phyloP scores from a whole-genome alignment of 164 flowering plant species.

The Cinnamomum chago region DNA sequence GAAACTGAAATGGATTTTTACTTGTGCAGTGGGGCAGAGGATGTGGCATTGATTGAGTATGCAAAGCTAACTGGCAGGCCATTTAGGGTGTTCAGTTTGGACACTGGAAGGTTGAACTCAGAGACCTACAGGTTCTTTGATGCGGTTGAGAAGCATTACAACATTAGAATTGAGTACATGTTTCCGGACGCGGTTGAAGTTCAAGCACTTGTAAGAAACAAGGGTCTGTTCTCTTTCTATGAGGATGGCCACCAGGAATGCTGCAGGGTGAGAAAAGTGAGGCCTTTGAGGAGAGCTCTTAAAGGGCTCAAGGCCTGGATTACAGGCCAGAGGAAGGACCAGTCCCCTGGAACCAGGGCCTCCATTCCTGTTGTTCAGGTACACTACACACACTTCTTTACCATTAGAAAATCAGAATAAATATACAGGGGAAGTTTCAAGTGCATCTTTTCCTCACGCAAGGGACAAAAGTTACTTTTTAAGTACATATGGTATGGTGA shows the following conservation, averaged over 20 bases:
- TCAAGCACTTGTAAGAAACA: slow-evolving; percentile 77
- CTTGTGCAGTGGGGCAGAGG: slow-evolving; percentile 92
- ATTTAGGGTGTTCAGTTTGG: slow-evolving; percentile 88
- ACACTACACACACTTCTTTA: background rate
- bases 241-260: slow-evolving; percentile 98
- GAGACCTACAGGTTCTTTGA: slow-evolving; percentile 82
- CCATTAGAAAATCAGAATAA: background rate
- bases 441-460: too few relatives aligned
- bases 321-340: slow-evolving; percentile 83
- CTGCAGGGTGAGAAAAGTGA: slow-evolving; percentile 92
- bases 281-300: slow-evolving; percentile 84
- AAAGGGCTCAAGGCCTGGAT: slow-evolving; percentile 92
- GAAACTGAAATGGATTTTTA: background rate
- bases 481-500: too few relatives aligned
- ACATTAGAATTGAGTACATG: slow-evolving; percentile 85
- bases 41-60: slow-evolving; percentile 91
- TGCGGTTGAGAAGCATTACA: slow-evolving; percentile 76
- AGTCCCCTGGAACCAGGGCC: slow-evolving; percentile 77
- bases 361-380: slow-evolving; percentile 78
- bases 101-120: slow-evolving; percentile 89
- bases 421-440: too few relatives aligned
- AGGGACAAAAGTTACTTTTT: too few relatives aligned
- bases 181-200: slow-evolving; percentile 96
- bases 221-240: slow-evolving; percentile 87
- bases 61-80: slow-evolving; percentile 87